Evolutionary conservation across 2,329 filamentous ascomycete genomes (phyloP).

Genomic region (Clarireedia sp.): DNA sequence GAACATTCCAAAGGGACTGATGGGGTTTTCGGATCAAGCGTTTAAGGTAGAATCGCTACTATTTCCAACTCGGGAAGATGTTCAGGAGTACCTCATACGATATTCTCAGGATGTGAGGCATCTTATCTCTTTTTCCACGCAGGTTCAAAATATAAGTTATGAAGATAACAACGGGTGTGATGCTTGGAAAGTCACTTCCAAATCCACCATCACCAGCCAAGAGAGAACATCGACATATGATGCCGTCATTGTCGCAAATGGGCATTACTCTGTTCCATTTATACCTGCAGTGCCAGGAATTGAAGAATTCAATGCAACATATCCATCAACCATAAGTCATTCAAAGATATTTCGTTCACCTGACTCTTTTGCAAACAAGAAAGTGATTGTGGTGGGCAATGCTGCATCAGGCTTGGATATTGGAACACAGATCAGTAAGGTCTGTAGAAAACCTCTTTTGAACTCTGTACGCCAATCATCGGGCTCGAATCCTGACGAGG

Average conservation of each 20-base stretch:
- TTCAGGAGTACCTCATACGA: constrained; percentile 64
- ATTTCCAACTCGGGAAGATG: constrained; percentile 64
- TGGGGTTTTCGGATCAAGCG: constrained; percentile 66
- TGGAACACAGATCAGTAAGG: constrained; percentile 60
- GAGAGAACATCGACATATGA: constrained; percentile 41
- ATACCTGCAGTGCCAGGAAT: constrained; percentile 58
- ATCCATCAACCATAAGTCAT: constrained; percentile 58
- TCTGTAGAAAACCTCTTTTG: constrained; percentile 54
- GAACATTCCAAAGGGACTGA: constrained; percentile 75
- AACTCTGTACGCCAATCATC: constrained; percentile 51
- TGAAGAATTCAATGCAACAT: constrained; percentile 46
- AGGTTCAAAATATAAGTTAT: constrained; percentile 54
- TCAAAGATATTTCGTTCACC: constrained; percentile 73
- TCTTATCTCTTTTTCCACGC: constrained; percentile 61
- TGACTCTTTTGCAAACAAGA: constrained; percentile 55
- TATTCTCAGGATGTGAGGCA: constrained; percentile 59
- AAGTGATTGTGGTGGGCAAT: constrained; percentile 77
- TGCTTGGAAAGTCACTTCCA: constrained; percentile 45
- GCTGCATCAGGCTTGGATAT: constrained; percentile 81
- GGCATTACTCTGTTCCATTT: constrained; percentile 64
- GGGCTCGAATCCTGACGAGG: constrained; percentile 26
- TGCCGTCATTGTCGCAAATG: constrained; percentile 67
- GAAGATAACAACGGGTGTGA: constrained; percentile 28
- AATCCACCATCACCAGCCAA: constrained; percentile 21
- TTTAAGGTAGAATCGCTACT: constrained; percentile 60